Conservation (phyloP, 1,284 basidiomycete genomes). For the Ceratobasidium theobromae region DNA sequence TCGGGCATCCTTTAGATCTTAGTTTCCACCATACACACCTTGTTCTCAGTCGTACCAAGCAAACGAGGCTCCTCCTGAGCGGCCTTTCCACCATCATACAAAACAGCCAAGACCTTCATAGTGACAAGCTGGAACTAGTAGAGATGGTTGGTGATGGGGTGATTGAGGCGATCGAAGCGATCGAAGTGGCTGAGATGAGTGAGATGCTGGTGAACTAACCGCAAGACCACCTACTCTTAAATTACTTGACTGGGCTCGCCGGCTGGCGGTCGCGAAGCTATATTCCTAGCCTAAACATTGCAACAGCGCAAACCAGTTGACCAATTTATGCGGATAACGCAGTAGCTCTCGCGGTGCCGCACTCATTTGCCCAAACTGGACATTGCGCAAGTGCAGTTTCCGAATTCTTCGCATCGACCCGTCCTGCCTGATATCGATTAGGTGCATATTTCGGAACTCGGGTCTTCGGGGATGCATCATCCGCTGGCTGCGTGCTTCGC, state of each 20-base stretch:
- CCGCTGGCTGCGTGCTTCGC: no score
- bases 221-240: conserved; percentile 22
- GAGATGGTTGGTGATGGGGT: not conserved
- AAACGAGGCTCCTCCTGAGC: conserved; percentile 82
- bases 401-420: no score
- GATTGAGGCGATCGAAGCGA: no score
- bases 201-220: not conserved
- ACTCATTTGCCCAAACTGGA: not conserved
- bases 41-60: conserved; percentile 88
- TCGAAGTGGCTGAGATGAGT: not conserved
- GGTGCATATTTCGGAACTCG: no score
- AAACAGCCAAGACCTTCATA: conserved; percentile 73
- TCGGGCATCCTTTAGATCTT: not conserved
- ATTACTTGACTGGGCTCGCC: conserved; percentile 14
- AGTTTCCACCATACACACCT: conserved; percentile 47
- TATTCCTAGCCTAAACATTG: conserved; percentile 7
- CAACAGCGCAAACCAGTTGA: not conserved
- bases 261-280: not conserved
- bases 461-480: no score
- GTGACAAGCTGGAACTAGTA: conserved; percentile 2
- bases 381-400: conserved; percentile 13
- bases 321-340: not conserved
- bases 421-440: no score
- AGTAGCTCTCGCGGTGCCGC: not conserved
- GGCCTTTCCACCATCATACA: conserved; percentile 73